phyloP scores from a whole-genome alignment of 2,329 filamentous ascomycete species.

The Sporothrix luriei region DNA sequence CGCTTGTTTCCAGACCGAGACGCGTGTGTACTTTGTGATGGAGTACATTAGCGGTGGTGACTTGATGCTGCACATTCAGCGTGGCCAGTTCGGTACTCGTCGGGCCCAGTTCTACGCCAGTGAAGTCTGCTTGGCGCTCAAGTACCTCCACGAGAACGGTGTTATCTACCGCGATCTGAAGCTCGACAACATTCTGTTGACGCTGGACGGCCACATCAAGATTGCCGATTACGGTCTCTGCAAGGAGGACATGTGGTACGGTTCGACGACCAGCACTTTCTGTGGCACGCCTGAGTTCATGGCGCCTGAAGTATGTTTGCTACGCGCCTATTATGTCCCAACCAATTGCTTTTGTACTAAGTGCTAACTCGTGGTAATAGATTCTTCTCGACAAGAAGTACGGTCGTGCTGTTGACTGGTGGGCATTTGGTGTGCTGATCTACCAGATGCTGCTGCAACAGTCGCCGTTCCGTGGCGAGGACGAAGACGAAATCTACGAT shows the following conservation, averaged over 20 bases:
- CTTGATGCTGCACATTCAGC: slow-evolving; percentile 97
- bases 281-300: slow-evolving; percentile 99
- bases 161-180: slow-evolving; percentile 99
- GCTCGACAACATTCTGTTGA: slow-evolving; percentile 87
- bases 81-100: slow-evolving; percentile 93
- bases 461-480: slow-evolving; percentile 96
- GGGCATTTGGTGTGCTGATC: slow-evolving; percentile 98
- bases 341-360: not conserved
- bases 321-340: not conserved
- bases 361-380: slow-evolving; percentile 47
- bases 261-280: slow-evolving; percentile 94
- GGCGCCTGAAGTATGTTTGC: slow-evolving; percentile 79
- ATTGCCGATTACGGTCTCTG: slow-evolving; percentile 98
- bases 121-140: slow-evolving; percentile 93
- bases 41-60: slow-evolving; percentile 99
- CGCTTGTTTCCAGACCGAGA: slow-evolving; percentile 98
- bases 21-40: slow-evolving; percentile 98
- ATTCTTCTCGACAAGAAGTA: slow-evolving; percentile 99
- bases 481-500: slow-evolving; percentile 99
- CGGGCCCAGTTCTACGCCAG: slow-evolving; percentile 98
- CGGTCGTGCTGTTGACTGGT: slow-evolving; percentile 96
- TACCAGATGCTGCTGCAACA: slow-evolving; percentile 99
- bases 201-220: slow-evolving; percentile 96
- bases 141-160: slow-evolving; percentile 99
- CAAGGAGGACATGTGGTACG: slow-evolving; percentile 99